A percentile compares a stretch with the other conserved stretches of the same genome.
Conservation (phyloP, 2,329 filamentous ascomycete species). For the Scortechinia acanthostroma region DNA sequence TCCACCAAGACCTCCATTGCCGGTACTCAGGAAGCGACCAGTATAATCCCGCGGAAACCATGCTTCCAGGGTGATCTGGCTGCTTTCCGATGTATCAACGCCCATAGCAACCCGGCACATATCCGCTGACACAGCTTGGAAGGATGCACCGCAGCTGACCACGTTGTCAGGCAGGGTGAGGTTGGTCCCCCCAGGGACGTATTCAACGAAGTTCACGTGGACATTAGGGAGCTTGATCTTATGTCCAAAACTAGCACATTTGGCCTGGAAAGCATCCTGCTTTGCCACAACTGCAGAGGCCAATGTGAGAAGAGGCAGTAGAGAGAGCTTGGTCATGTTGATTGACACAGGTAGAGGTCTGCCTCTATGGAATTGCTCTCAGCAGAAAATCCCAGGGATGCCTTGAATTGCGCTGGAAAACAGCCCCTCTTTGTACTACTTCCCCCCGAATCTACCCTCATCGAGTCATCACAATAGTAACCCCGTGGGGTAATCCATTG, state of each 20-base stretch:
- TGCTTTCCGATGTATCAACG: neutral
- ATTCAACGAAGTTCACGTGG: neutral
- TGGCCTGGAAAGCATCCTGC: neutral
- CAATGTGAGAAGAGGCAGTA: neutral
- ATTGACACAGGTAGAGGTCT: too few relatives aligned
- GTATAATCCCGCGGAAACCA: conserved; percentile 24
- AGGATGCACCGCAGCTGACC: neutral
- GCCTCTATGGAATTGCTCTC: too few relatives aligned
- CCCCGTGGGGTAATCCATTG: too few relatives aligned
- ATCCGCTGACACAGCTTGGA: neutral
- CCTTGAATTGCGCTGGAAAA: too few relatives aligned
- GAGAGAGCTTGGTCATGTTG: neutral
- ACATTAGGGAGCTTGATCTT: neutral
- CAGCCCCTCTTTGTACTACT: too few relatives aligned
- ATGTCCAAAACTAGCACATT: neutral
- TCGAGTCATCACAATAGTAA: too few relatives aligned
- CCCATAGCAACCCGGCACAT: neutral
- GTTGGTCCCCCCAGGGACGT: neutral
- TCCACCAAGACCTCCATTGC: conserved; percentile 14
- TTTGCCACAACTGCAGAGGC: neutral
- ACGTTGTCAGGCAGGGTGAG: neutral
- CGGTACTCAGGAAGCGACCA: conserved; percentile 27
- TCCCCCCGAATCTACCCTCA: too few relatives aligned
- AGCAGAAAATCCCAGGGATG: too few relatives aligned
- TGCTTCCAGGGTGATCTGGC: conserved; percentile 5